Base-by-base conservation (phyloP, 352 stramenopile species). In the Pythium phragmiticola region DNA sequence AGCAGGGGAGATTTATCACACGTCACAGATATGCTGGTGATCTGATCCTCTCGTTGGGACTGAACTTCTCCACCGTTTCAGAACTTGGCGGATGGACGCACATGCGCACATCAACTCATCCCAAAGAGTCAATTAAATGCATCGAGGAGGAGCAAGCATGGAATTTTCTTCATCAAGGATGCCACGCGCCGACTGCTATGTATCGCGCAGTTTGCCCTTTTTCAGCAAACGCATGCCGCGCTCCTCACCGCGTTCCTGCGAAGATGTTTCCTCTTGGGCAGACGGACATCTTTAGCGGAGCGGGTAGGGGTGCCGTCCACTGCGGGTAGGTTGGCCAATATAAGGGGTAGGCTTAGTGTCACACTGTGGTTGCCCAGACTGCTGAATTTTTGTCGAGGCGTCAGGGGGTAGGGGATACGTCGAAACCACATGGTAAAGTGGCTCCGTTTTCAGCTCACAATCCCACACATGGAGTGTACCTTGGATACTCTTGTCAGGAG, bases 361-460 rank as follows among this genome's bases (percentile, higher is more conserved):
- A 34, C 2, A 4, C 26, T 14, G 2, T 9, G 37, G 14, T 46
- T 17, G 7, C 39, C 16, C 39, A 19, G 39, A 19, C 39, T 17
- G 17, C 39, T 17, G 13, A 58, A 30, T 45, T 49, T 36, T 39
- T 39, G 34, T 11, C 34, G 46, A 36, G 46, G 28, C 52, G 37
- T 59, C 52, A 57, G 41, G 37, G 51, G 52, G 36, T 59, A 50
- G 41, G 52, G 33, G 23, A 46, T 36, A 16, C 52, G 23, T 19
- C 14, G 43, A 46, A 59, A 59, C 52, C 52, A 59, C 52, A 59
- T 59, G 52, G 52, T 36, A 47, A 46, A 26, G 37, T 57, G 51
- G 51, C 51, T 57, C 41, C 51, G 34, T 19, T 57, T 57, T 57
- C 41, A 30, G 12, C 23, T 30, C 28, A 39, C 30, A 34, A 16